These are phyloP conservation scores for Furculomyces boomerangus DNA, from an alignment of 371 early-diverging fungal genomes.

Conservation along the genomic window DNA sequence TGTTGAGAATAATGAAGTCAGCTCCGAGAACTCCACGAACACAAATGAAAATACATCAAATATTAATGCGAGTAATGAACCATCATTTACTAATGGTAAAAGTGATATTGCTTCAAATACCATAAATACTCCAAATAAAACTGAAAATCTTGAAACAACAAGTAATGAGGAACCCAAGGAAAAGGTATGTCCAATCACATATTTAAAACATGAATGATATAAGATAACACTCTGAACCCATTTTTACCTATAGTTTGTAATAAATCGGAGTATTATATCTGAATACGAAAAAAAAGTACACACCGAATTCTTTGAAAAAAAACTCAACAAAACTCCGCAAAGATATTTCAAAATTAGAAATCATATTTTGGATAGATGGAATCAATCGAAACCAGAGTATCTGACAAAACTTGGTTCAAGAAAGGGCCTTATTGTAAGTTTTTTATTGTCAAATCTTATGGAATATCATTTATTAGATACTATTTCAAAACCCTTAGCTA, in stretches of 20 bases:
- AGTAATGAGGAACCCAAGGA: no score
- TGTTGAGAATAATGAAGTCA: no score
- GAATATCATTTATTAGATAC: not conserved
- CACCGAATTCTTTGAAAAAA: slow-evolving; percentile 58
- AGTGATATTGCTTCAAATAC: no score
- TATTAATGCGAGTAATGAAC: no score
- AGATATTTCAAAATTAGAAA: slow-evolving; percentile 72
- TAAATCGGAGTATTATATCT: slow-evolving; percentile 24
- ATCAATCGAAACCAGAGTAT: slow-evolving; percentile 36
- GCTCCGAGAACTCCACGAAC: no score
- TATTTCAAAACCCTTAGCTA: not conserved
- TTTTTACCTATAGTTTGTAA: slow-evolving; percentile 10
- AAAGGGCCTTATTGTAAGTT: slow-evolving; percentile 33
- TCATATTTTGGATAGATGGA: slow-evolving; percentile 63
- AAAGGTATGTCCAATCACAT: no score
- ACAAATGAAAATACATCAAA: no score
- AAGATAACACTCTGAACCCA: no score
- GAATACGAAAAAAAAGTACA: slow-evolving; percentile 40
- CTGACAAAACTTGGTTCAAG: slow-evolving; percentile 56
- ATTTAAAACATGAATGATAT: no score
- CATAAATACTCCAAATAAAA: no score
- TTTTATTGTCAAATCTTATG: not conserved
- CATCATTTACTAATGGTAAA: no score
- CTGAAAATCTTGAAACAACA: no score
- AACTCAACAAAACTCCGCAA: slow-evolving; percentile 63